Base-by-base conservation (phyloP, 176 grass and related monocot genomes). In the Carex kokanica region DNA sequence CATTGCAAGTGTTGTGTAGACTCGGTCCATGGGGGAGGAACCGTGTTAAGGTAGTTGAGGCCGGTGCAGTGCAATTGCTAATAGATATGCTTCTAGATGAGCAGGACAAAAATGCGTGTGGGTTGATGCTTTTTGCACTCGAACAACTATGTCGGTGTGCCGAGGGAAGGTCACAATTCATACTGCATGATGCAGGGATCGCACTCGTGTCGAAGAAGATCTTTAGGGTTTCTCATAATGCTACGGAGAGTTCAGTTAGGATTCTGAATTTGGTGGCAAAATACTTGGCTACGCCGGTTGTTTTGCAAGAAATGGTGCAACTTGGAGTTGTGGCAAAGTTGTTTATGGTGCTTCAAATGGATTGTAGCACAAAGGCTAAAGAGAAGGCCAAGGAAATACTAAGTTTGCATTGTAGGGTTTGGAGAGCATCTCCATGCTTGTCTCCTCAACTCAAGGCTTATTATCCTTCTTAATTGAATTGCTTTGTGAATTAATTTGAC, bases 371-470 rank as follows among this genome's bases (percentile, higher is more conserved):
- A 6, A 86, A 78, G 49, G 40, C 80, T 0, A 90, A 88, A 86
- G 97, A 90, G 81, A 96, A 88, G 89, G 91, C 81, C 3, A 88
- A 83, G 81, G 91, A 96, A 88, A 93, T 93, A 81, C 86, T 96
- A 59, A 89, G 78, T 85, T 88, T 93, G 93, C 93, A 99, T 83
- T 84, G 88, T 57, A 91, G 63, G 55, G 88, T 89, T 25, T 99
- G 97, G 97, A 93, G 64, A 74, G 87, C 64, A 11, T 99, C 96
- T 27, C 93, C 91, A 57, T 99, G 96, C 82, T 82, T 99, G 60
- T 57, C 88, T 55, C 81, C 86, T 85, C 74, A 86, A 17, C 2
- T 93, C 13, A 92, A 85, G 62, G 84, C 72, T 2, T 90, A 77
- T 55, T 98, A 94, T 88, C 84, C 87, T 83, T 81, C 58, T n/a